Percentiles rank a stretch among this genome's conserved stretches.
phyloP scores from a whole-genome alignment of 164 flowering plant species.

The Kalanchoe fedtschenkoi region DNA sequence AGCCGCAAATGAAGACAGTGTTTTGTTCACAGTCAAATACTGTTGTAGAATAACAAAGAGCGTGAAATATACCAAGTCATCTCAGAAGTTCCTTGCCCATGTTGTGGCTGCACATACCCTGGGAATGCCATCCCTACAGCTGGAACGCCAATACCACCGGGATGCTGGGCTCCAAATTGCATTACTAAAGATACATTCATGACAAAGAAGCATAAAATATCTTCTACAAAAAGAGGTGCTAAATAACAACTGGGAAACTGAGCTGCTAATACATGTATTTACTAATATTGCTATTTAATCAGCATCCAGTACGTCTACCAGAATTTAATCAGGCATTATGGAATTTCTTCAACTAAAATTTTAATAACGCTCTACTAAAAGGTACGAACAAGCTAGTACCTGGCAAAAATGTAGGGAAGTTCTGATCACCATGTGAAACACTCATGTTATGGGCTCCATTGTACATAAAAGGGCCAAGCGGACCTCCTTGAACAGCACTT shows the following conservation, averaged over 20 bases:
- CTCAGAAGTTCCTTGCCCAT: slow-evolving; percentile 77
- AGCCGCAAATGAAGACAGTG: neutral
- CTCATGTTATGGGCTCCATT: slow-evolving; percentile 63
- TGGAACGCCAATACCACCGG: slow-evolving; percentile 91
- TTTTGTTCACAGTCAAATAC: neutral
- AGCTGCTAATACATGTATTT: neutral
- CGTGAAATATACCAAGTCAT: slow-evolving; percentile 67
- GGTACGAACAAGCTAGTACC: slow-evolving; percentile 24
- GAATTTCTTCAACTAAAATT: neutral
- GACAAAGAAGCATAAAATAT: neutral
- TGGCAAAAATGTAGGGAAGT: slow-evolving; percentile 79
- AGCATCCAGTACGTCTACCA: neutral
- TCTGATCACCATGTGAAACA: slow-evolving; percentile 65
- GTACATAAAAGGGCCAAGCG: slow-evolving; percentile 64
- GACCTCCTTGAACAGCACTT: slow-evolving; percentile 42
- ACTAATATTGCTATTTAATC: neutral
- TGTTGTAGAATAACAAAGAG: no score
- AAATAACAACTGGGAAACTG: neutral
- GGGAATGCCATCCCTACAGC: slow-evolving; percentile 99
- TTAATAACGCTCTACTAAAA: neutral
- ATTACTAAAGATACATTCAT: slow-evolving; percentile 35
- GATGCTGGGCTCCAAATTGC: slow-evolving; percentile 93
- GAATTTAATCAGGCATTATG: neutral
- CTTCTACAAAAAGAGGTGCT: neutral
- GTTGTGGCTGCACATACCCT: slow-evolving; percentile 89